These are phyloP conservation scores for Meyerozyma carpophila DNA, from an alignment of 1,139 yeast species.

Conservation along the genomic window DNA sequence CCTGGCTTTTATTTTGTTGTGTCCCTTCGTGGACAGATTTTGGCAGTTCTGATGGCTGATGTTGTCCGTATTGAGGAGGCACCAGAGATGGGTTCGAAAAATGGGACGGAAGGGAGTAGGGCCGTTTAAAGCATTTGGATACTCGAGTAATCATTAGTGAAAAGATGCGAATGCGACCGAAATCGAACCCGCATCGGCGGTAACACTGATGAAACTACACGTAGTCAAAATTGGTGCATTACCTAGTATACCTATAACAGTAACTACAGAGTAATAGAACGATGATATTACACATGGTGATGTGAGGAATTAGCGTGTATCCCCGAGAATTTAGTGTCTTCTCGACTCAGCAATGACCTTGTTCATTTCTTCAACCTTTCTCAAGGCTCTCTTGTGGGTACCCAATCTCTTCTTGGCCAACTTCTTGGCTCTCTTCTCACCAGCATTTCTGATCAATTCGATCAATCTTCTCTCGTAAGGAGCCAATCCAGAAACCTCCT, in stretches of 20 bases:
- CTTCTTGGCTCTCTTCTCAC: slow-evolving; percentile 99
- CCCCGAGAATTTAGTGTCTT: slow-evolving; percentile 47
- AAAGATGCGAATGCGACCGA: not conserved
- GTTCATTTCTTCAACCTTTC: slow-evolving; percentile 98
- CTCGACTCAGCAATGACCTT: slow-evolving; percentile 96
- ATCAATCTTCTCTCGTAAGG: slow-evolving; percentile 99
- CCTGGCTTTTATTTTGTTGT: not conserved
- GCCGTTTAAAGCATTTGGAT: not conserved
- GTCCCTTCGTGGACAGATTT: not conserved
- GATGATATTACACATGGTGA: slow-evolving; percentile 1
- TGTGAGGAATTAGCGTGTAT: not conserved
- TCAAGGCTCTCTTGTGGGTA: slow-evolving; percentile 99
- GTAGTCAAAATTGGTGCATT: not conserved
- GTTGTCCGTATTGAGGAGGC: slow-evolving; percentile 1
- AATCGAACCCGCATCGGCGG: not conserved
- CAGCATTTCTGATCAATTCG: slow-evolving; percentile 99
- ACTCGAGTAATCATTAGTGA: not conserved
- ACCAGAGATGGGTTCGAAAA: slow-evolving; percentile 5
- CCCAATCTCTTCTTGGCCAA: slow-evolving; percentile 99
- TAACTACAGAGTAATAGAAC: slow-evolving; percentile 1
- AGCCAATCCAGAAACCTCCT: slow-evolving; percentile 98
- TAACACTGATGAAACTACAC: not conserved
- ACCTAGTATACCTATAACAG: slow-evolving; percentile 1
- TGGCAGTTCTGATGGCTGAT: not conserved
- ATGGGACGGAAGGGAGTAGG: slow-evolving; percentile 5